These are phyloP conservation scores for Cryomyces minteri DNA, from an alignment of 495 filamentous ascomycete species.

Conservation along the genomic window DNA sequence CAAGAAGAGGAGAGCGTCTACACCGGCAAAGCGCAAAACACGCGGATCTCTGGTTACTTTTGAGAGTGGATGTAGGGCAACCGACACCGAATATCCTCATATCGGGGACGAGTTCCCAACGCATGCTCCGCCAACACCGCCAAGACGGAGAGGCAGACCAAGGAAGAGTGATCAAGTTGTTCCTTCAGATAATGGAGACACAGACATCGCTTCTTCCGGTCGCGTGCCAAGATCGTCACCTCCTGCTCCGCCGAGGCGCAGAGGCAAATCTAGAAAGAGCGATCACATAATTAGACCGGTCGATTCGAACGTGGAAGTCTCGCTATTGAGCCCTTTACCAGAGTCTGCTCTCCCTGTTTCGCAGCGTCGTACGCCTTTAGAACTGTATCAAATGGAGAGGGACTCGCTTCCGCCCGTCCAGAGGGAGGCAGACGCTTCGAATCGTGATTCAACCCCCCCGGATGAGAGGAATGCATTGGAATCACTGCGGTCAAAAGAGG, in stretches of 20 bases:
- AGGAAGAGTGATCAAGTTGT: constrained; percentile 6
- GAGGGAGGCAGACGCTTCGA: too few species aligned
- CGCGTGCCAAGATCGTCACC: background rate
- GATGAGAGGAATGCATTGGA: too few species aligned
- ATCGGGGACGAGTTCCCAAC: background rate
- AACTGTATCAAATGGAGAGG: too few species aligned
- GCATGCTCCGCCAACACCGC: background rate
- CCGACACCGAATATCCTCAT: background rate
- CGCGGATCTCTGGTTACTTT: background rate
- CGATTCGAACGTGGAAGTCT: background rate
- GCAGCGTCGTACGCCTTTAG: too few species aligned
- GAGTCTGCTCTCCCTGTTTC: too few species aligned
- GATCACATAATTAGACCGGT: background rate
- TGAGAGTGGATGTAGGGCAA: too few species aligned
- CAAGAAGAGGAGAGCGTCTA: constrained; percentile 13
- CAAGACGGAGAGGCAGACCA: constrained; percentile 10
- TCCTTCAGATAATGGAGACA: constrained; percentile 1
- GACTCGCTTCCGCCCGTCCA: too few species aligned
- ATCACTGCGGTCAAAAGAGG: too few species aligned
- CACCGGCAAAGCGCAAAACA: constrained; percentile 7
- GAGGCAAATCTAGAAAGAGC: background rate
- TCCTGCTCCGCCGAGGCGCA: background rate
- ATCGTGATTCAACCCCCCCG: too few species aligned
- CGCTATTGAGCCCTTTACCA: too few species aligned
- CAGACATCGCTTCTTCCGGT: background rate